Base-by-base conservation (phyloP, 2,329 filamentous ascomycete species). In the Cytospora paraplurivora region DNA sequence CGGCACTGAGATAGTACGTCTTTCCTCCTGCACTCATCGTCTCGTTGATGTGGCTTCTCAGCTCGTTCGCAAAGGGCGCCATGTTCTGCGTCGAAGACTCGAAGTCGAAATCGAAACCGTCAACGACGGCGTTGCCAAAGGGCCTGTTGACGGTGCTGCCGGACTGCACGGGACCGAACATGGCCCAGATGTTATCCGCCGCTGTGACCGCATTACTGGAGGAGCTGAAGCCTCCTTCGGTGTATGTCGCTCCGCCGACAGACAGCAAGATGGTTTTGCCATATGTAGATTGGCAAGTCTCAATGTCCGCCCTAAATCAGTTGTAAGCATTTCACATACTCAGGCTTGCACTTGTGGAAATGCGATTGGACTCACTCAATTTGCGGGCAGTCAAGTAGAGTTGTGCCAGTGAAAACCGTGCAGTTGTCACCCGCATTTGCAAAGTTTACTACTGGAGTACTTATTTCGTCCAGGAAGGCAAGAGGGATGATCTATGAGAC, bases 71-170 rank as follows among this genome's bases (percentile, higher is more conserved):
- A 68, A 92, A 90, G 1, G 83, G 76, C 0, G 78, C 79, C 76
- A 89, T 85, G 75, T 90, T 87, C 55, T 74, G 74, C 15, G 83
- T 82, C 3, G 75, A 74, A 5, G 83, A 79, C 76, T 92, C 89
- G 66, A 92, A 87, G 73, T 93, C 90, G 67, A 92, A 86, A 75
- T 93, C 90, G 73, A 93, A 92, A 5, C 90, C 90, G 72, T 93
- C 88, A 50, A 93, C 76, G 4, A 85, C 79, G 11, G 86, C 84
- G 13, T 76, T 75, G 60, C 87, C 87, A 72, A 92, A 92, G 1
- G 90, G 90, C 10, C 90, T 85, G 62, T 84, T 79, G 8, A 77
- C 77, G 1, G 73, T 74, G 49, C 75, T 78, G 35, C 75, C 77
- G 13, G 75, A 69, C 44, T 74, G 71, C 8, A 75, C 71, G 5